phyloP scores from a whole-genome alignment of 106 monocot species.

The Acorus gramineus region DNA sequence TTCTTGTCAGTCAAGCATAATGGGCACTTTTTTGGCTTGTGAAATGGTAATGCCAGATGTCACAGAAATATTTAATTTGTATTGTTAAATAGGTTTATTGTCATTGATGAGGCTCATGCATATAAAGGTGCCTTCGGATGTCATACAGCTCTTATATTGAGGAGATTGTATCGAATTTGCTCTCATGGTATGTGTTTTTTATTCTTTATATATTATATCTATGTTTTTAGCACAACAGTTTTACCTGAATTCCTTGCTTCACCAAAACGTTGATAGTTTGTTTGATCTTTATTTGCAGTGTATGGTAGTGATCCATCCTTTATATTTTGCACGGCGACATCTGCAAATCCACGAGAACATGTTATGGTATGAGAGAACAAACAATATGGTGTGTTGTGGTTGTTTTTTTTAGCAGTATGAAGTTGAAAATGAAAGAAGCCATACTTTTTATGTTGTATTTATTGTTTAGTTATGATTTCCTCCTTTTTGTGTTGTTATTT shows the following conservation, averaged over 20 bases:
- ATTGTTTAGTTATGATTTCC: too few species aligned
- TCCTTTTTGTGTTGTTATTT: too few species aligned
- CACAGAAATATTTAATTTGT: too few species aligned
- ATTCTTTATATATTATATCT: background rate
- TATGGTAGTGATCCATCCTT: slow-evolving; percentile 78
- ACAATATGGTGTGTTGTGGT: too few species aligned
- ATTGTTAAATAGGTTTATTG: slow-evolving; percentile 46
- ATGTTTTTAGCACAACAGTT: background rate
- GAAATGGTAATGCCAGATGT: slow-evolving; percentile 2
- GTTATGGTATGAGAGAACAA: slow-evolving; percentile 55
- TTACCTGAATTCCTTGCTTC: background rate
- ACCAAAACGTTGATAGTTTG: too few species aligned
- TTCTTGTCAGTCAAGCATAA: too few species aligned
- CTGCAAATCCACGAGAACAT: slow-evolving; percentile 88
- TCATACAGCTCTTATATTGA: slow-evolving; percentile 71
- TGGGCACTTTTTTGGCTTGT: background rate
- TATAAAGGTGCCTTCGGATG: slow-evolving; percentile 97
- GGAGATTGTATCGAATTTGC: slow-evolving; percentile 73
- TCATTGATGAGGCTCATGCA: slow-evolving; percentile 88
- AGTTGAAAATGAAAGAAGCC: too few species aligned
- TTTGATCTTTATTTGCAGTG: slow-evolving; percentile 31
- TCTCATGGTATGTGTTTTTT: slow-evolving; percentile 46
- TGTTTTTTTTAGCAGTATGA: too few species aligned
- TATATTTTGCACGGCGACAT: slow-evolving; percentile 92
- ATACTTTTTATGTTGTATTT: too few species aligned